These are phyloP conservation scores for Coniochaeta pulveracea DNA, from an alignment of 2,329 filamentous ascomycete species.

Conservation along the genomic window DNA sequence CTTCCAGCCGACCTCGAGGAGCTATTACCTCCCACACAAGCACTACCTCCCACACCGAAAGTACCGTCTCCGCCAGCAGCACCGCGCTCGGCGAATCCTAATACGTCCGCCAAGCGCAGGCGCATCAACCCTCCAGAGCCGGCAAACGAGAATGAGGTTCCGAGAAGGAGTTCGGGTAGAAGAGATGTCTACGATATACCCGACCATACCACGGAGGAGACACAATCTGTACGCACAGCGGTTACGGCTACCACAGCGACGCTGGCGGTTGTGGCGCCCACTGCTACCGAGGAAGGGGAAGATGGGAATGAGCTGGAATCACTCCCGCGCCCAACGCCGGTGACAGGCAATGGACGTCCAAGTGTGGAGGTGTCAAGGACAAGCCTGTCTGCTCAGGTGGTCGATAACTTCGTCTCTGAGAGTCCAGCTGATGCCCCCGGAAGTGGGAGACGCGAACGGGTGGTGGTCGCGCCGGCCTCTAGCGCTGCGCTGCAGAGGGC, in stretches of 20 bases:
- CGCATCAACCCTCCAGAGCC: conserved; percentile 17
- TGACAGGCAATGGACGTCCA: neutral
- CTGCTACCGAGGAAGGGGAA: neutral
- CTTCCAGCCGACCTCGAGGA: conserved; percentile 9
- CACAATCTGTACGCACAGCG: conserved; percentile 1
- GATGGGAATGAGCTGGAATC: conserved; percentile 11
- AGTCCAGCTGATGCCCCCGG: conserved; percentile 44
- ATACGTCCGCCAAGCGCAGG: conserved; percentile 35
- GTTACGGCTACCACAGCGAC: neutral
- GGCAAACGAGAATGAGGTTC: conserved; percentile 7
- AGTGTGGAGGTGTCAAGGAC: too few relatives aligned
- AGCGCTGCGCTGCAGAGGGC: conserved; percentile 31
- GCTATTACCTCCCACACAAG: conserved; percentile 5
- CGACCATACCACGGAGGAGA: conserved; percentile 10
- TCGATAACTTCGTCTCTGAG: conserved; percentile 35
- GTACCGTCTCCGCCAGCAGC: conserved; percentile 13
- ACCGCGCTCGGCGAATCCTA: conserved; percentile 25
- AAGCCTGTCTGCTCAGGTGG: neutral
- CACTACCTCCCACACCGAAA: conserved; percentile 4
- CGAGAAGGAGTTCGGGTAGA: conserved; percentile 8
- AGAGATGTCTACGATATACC: conserved; percentile 8
- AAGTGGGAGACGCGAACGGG: conserved; percentile 35
- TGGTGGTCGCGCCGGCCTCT: conserved; percentile 20
- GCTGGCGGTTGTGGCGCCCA: neutral
- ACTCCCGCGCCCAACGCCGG: conserved; percentile 2